These are phyloP conservation scores for Coccinonectria pachysandricola DNA, from an alignment of 2,329 filamentous ascomycete genomes.

Conservation along the genomic window DNA sequence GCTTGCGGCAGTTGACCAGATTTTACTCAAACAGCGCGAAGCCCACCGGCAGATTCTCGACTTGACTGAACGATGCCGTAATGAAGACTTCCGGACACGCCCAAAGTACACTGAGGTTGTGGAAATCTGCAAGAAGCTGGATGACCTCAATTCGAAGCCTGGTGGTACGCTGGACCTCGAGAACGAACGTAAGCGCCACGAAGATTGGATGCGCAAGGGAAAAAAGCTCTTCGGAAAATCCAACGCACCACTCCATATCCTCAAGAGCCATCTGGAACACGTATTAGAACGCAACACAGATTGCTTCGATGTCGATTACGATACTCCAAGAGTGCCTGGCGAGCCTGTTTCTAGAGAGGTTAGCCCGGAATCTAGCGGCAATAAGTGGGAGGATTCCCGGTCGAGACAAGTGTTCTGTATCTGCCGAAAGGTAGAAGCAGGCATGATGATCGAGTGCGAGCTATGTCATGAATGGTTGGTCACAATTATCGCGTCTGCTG, in stretches of 20 bases:
- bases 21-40: constrained; percentile 90
- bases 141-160: constrained; percentile 87
- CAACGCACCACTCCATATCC: constrained; percentile 90
- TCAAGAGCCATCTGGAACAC: constrained; percentile 89
- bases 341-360: constrained; percentile 86
- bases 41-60: constrained; percentile 81
- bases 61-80: constrained; percentile 66
- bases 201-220: constrained; percentile 98
- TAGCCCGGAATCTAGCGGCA: constrained; percentile 41
- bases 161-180: constrained; percentile 85
- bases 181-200: constrained; percentile 85
- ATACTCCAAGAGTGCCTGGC: constrained; percentile 80
- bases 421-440: constrained; percentile 82
- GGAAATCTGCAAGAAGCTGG: constrained; percentile 76
- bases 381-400: constrained; percentile 50
- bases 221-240: constrained; percentile 98
- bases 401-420: constrained; percentile 88
- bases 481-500: no score
- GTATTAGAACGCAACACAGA: constrained; percentile 81
- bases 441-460: constrained; percentile 99
- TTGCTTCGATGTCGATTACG: constrained; percentile 78
- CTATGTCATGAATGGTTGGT: constrained; percentile 92
- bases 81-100: constrained; percentile 64
- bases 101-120: constrained; percentile 86
- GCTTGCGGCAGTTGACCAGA: constrained; percentile 73